Percentiles rank a stretch among this genome's conserved stretches.
Conservation (phyloP, 2,329 filamentous ascomycete genomes). For the Orbilia blumenaviensis region DNA sequence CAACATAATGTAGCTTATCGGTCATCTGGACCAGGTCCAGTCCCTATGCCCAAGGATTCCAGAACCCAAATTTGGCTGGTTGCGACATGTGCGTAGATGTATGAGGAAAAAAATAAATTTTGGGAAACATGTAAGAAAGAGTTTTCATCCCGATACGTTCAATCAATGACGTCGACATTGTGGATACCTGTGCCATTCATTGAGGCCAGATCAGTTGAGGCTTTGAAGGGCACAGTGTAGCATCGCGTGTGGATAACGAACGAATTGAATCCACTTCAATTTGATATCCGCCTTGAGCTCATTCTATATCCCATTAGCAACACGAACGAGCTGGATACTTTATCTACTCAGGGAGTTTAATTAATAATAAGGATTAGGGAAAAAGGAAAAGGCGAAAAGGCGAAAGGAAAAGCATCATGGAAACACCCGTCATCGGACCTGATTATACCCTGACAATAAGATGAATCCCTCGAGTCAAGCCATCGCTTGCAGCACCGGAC, state of each 20-base stretch:
- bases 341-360: not conserved
- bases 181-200: not conserved
- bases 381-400: not conserved
- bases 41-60: not conserved
- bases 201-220: conserved; percentile 7
- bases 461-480: not conserved
- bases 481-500: too few relatives aligned
- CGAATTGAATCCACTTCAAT: too few relatives aligned
- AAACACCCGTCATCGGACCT: conserved; percentile 2
- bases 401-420: conserved; percentile 4
- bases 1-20: not conserved
- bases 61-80: conserved; percentile 9
- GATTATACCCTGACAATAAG: not conserved
- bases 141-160: too few relatives aligned
- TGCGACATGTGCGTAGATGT: too few relatives aligned
- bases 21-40: not conserved
- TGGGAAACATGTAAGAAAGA: not conserved
- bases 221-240: not conserved
- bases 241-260: too few relatives aligned
- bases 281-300: too few relatives aligned
- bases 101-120: too few relatives aligned
- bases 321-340: too few relatives aligned
- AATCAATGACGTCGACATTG: too few relatives aligned
- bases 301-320: too few relatives aligned
- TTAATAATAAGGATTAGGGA: not conserved